Conservation (phyloP, 2,329 filamentous ascomycete genomes). For the Didymella segeticola region DNA sequence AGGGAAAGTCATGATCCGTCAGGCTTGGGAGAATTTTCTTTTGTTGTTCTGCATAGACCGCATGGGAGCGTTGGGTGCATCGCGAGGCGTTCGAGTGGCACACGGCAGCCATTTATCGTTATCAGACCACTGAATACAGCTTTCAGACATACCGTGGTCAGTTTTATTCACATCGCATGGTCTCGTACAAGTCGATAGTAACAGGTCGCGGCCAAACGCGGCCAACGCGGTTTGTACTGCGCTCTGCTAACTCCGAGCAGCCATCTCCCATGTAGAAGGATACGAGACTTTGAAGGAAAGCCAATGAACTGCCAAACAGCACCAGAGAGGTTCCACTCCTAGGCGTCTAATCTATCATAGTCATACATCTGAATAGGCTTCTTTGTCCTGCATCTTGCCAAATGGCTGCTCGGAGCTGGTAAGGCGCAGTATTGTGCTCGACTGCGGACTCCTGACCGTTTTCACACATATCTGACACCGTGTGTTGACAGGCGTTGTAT, state of each 20-base stretch:
- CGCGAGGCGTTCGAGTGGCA: constrained; percentile 16
- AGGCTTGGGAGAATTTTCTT: constrained; percentile 4
- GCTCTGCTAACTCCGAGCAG: too few relatives aligned
- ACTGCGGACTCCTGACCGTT: too few relatives aligned
- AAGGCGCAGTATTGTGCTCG: too few relatives aligned
- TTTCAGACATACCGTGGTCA: neutral
- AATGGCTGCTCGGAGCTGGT: too few relatives aligned
- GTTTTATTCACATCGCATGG: neutral
- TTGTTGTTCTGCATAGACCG: constrained; percentile 18
- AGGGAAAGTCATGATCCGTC: neutral
- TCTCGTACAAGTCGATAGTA: neutral
- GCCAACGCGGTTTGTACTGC: neutral
- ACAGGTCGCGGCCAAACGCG: neutral
- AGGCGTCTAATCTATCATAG: too few relatives aligned
- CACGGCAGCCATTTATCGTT: neutral
- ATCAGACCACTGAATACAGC: neutral
- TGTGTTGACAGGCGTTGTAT: neutral
- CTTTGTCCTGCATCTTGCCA: too few relatives aligned
- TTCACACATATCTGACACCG: neutral
- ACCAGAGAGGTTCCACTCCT: too few relatives aligned
- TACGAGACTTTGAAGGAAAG: too few relatives aligned
- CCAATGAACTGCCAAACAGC: too few relatives aligned
- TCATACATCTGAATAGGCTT: too few relatives aligned
- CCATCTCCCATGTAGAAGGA: too few relatives aligned
- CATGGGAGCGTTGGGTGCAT: constrained; percentile 11